Evolutionary conservation across 2,329 filamentous ascomycete species (phyloP), one percentile per base, ranked within the genome.

Genomic region (Aspergillus luchuensis): DNA sequence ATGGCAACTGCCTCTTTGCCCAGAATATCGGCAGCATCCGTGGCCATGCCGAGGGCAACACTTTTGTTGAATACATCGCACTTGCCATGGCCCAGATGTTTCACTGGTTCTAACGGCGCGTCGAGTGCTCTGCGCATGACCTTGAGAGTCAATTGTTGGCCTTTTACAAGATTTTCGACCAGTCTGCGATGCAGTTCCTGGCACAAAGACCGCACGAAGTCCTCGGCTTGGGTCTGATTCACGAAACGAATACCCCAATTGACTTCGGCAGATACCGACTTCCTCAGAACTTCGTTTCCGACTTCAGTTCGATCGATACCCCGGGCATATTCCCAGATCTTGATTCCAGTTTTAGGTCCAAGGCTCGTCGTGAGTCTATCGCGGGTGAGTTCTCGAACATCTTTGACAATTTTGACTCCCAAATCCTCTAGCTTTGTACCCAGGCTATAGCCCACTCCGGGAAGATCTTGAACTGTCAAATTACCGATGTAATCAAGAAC

Each of bases 241-340:
- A 95, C 87, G 72, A 99, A 99, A 5, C 95, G 88, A 58, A 99
- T 96, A 2, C 96, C 95, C 95, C 95, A 99, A 69, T 95, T 99
- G 63, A 99, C 92, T 74, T 99, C 95, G 1, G 94, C 94, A 2
- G 95, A 98, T 0, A 99, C 92, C 0, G 94, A 98, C 72, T 98
- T 99, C 57, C 95, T 88, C 15, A 91, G 82, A 0, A 89, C 86
- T 70, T 96, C 90, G 59, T 94, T 90, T 33, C 93, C 94, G 5
- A 98, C 91, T 74, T 97, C 92, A 1, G 87, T 83, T 53, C 83
- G 85, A 76, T 99, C 95, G 52, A 98, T 91, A 2, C 95, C 95
- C 5, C 92, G 87, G 21, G 94, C 85, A 74, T 96, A 98, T 55
- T 97, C 92, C 84, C 89, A 94, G 0, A 99, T 82, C 74, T 90